Base-by-base conservation (phyloP, 208 protist species). In the Trichomonas gallinae region DNA sequence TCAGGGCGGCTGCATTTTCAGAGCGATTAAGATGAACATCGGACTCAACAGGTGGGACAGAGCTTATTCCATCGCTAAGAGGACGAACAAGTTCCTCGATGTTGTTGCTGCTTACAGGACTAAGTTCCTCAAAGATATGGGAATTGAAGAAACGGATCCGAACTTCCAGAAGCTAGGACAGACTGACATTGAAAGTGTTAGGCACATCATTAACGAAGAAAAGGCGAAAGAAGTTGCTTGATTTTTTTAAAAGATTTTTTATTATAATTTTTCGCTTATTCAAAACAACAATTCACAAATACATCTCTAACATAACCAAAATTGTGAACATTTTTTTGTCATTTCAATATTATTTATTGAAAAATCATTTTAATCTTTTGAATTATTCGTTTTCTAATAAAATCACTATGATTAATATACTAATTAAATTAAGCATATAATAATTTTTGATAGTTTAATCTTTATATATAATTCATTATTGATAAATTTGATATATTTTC, bases 21-120 rank as follows among this genome's bases (percentile, higher is more conserved):
- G 96, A 17, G 96, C 96, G 6, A 89, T 97, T 23, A 96, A 97
- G 63, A 81, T 97, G 85, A 97, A 96, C 36, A 63, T 97, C 1
- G 31, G n/a, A 3, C 17, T 97, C 0, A 63, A 46, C 38, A 96
- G 96, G 46, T 97, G 96, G 96, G 83, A 96, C 10, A 48, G 63
- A 26, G 96, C 96, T 13, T 49, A 96, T 15, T 42, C 72, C 0
- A 93, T 97, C 6, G 96, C 96, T 23, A 93, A 97, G 63, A 96
- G 82, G n/a, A 48, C 42, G 2, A 63, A 82, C n/a, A 58, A 58
- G 31, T 96, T 91, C 44, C 15, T 97, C 21, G 96, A 97, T n/a
- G 63, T 96, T 31, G 96, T 97, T 13, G 63, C 96, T 31, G 96
- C 89, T 58, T 72, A 85, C 36, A 63, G 96, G 38, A 93, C 93